Percentiles rank a stretch among this genome's conserved stretches.
Evolutionary conservation across 768 basidiomycete genomes (phyloP).

Genomic region (Pleurotus tuber-regium): DNA sequence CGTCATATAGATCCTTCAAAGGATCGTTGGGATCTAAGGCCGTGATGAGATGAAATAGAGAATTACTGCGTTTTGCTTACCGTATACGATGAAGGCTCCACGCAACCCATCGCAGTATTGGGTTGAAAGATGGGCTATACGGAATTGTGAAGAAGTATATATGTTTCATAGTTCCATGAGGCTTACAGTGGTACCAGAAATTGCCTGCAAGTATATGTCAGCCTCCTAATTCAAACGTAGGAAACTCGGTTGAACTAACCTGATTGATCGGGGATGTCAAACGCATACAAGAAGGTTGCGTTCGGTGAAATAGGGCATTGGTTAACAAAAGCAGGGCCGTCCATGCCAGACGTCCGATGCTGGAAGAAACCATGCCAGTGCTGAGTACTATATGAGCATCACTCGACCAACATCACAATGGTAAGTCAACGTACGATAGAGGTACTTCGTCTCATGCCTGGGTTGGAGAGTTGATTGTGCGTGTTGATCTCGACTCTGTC

Average conservation of each 20-base stretch:
- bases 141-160: constrained; percentile 36
- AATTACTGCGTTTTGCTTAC: constrained; percentile 15
- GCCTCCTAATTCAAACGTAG: constrained; percentile 21
- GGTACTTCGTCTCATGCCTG: constrained; percentile 27
- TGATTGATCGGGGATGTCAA: neutral
- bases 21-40: constrained; percentile 35
- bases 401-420: no score
- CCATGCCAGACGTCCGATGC: constrained; percentile 30
- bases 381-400: constrained; percentile 12
- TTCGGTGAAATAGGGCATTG: constrained; percentile 45
- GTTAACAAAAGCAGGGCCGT: constrained; percentile 41
- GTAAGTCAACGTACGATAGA: constrained; percentile 22
- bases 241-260: neutral
- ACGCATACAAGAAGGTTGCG: constrained; percentile 23
- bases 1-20: constrained; percentile 31
- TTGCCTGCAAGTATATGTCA: constrained; percentile 30
- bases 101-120: constrained; percentile 51
- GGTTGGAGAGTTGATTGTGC: constrained; percentile 24
- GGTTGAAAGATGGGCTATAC: constrained; percentile 41
- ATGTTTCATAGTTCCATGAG: constrained; percentile 16
- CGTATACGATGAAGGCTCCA: constrained; percentile 26
- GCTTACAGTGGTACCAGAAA: constrained; percentile 19
- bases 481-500: constrained; percentile 25
- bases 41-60: neutral
- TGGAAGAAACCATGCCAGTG: constrained; percentile 37